Base-by-base conservation (phyloP, 257 asterid genomes). In the Solanum rostratum region DNA sequence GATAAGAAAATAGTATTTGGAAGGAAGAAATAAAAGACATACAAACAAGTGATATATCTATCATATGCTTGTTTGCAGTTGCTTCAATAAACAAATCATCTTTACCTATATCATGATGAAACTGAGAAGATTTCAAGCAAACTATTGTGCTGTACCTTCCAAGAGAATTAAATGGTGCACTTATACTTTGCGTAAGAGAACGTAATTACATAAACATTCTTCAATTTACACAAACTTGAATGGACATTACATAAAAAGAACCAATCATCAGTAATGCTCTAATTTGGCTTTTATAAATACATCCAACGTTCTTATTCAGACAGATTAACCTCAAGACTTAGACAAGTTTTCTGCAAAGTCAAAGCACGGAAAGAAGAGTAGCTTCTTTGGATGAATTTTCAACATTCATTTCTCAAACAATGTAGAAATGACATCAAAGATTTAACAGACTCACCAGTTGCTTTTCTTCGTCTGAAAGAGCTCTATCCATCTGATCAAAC, bases 381-480 rank as follows among this genome's bases (percentile, higher is more conserved):
- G 62, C 41, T 27, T 49, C 57, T 49, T 15, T 49, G 62, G 39
- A 49, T 76, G 62, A 49, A 27, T 52, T 27, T 14, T 41, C 74
- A 62, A 41, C 78, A 37, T 39, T 81, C 18, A 46, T 46, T 74
- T 74, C 60, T 37, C 53, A 15, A 45, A 19, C 52, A 59, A 68
- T 12, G 73, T 20, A 73, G 11, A 62, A 20, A 29, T 68, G 27
- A 37, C 66, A 54, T 16, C 13, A 43, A 20, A 33, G 78, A 29
- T 60, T 60, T 19, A 18, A 54, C 62, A 43, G 30, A 83, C 96
- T 87, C 86, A 95, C 99, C 93, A 96, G 88, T 73, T 90, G 91
- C 54, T 73, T 85, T 89, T 97, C 98, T 91, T 95, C 99, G 86
- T 95, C 98, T 15, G 93, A 85, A 62, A 97, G 95, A 57, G 97